Conservation (phyloP, 306 rosid genomes). For the Glycine latifolia region DNA sequence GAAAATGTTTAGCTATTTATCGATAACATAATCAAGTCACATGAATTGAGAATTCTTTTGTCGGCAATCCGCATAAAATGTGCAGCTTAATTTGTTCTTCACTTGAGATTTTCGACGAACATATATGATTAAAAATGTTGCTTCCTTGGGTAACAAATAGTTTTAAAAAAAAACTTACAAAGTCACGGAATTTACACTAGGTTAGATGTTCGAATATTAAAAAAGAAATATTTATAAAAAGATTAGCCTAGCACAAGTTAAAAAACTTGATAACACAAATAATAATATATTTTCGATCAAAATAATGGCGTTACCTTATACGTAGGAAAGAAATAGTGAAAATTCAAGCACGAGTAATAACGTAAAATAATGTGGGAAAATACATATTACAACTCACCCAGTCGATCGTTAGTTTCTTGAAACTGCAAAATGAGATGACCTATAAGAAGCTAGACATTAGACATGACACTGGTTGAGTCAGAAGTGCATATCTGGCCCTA, state of each 20-base stretch:
- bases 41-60: background rate
- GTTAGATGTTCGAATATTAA: background rate
- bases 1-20: background rate
- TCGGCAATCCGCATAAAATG: background rate
- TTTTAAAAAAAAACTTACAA: background rate
- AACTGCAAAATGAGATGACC: slow-evolving; percentile 32
- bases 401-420: slow-evolving; percentile 16
- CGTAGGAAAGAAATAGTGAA: background rate
- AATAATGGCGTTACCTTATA: background rate
- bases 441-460: slow-evolving; percentile 27
- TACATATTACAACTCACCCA: background rate
- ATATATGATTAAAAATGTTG: background rate
- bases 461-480: slow-evolving; percentile 34
- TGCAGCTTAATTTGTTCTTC: background rate
- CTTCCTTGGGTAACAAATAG: background rate
- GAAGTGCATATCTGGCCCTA: slow-evolving; percentile 9
- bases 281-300: background rate
- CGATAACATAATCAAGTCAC: background rate
- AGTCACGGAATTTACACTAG: background rate
- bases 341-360: background rate
- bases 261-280: background rate
- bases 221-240: background rate
- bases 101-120: background rate
- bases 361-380: background rate
- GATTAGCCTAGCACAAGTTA: too few species aligned